Base-by-base conservation (phyloP, 1,139 yeast species). In the Pichia cactophila region DNA sequence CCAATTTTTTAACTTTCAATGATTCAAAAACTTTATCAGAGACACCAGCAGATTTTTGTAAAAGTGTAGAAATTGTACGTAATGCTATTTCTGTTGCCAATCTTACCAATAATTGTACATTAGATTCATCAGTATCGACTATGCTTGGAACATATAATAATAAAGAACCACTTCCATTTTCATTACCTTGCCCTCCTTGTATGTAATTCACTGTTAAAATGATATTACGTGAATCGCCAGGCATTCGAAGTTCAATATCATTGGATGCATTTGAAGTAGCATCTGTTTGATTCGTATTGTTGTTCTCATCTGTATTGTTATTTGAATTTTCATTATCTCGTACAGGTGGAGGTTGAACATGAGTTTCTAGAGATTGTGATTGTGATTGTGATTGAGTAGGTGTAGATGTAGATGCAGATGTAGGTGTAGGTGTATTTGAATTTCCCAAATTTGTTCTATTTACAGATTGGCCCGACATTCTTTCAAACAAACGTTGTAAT, bases 51-150 rank as follows among this genome's bases (percentile, higher is more conserved):
- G 72, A 69, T 52, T 73, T 61, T 65, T 68, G 59, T 61, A 69
- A 59, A 40, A 68, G 72, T 41, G 74, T 73, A 6, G 78, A 69
- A 33, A 82, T 77, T 20, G 86, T 78, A 36, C 81, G 69, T 59
- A 82, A 73, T 0, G 89, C 89, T 68, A 83, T 74, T 45, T 80
- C 81, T 0, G 89, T 82, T 1, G 89, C 89, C 50, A 83, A 66
- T 33, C 83, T 70, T 12, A 83, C 78, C 51, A 83, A 73, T 50
- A 75, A 80, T 58, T 76, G 80, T 36, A 78, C 70, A 36, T 75
- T 73, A 36, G 72, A 68, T 14, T 80, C 81, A 55, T 75, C 77
- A 43, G 78, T 64, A 51, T 80, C 79, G 35, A 75, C 73, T 45
- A 80, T 80, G 57, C 81, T 81, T 16, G 88, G 86, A 42, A 83